Evolutionary conservation across 345 rosid species (phyloP).

Genomic region (Arabis hirsuta): DNA sequence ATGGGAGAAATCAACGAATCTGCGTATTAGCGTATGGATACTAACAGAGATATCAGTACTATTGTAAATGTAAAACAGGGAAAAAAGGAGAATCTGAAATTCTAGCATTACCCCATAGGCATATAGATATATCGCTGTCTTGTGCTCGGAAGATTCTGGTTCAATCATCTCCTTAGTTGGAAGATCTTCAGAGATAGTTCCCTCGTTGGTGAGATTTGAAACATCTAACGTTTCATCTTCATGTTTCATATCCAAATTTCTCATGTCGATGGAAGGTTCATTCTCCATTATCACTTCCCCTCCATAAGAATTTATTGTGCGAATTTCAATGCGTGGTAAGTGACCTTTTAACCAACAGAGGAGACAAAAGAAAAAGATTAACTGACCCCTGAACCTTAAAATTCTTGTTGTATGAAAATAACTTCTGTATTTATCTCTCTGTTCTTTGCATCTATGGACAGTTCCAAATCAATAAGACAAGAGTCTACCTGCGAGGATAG

Average conservation of each 20-base stretch:
- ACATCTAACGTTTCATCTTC: slow-evolving; percentile 45
- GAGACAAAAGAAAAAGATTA: slow-evolving; percentile 29
- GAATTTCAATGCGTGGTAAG: slow-evolving; percentile 66
- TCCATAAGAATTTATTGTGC: slow-evolving; percentile 56
- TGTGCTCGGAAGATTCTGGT: slow-evolving; percentile 45
- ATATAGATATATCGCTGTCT: slow-evolving; percentile 50
- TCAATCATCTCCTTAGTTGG: slow-evolving; percentile 38
- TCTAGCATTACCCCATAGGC: slow-evolving; percentile 70
- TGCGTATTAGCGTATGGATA: neutral
- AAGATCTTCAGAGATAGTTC: slow-evolving; percentile 38
- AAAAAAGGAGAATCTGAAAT: slow-evolving; percentile 19
- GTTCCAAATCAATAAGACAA: slow-evolving; percentile 9
- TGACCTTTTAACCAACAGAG: slow-evolving; percentile 55
- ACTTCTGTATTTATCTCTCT: neutral
- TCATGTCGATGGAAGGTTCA: slow-evolving; percentile 39
- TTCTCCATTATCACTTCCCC: slow-evolving; percentile 39
- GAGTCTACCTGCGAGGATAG: slow-evolving; percentile 67
- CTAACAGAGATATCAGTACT: slow-evolving; percentile 1
- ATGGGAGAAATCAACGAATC: slow-evolving; percentile 31
- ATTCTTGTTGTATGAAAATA: neutral
- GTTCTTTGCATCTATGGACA: neutral
- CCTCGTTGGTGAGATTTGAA: slow-evolving; percentile 42
- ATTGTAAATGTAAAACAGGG: neutral
- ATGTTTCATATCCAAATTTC: slow-evolving; percentile 36
- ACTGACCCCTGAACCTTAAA: slow-evolving; percentile 9